A percentile compares a stretch with the other conserved stretches of the same genome.
Evolutionary conservation across 305 asterid species (phyloP).

Genomic region (Andrographis paniculata): DNA sequence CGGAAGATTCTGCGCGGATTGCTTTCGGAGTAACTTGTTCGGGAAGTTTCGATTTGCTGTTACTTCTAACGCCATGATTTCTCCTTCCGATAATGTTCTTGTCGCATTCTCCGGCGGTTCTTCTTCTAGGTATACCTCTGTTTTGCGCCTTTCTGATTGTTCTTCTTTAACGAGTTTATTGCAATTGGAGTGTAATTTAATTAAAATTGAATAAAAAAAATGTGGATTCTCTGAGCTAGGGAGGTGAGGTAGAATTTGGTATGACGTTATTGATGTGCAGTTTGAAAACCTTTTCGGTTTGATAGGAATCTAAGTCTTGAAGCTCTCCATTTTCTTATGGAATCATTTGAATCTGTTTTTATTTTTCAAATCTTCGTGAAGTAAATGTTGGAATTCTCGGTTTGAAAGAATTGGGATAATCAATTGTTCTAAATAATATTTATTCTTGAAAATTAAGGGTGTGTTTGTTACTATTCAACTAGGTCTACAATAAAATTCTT

Average conservation of each 20-base stretch:
- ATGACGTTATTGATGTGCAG: no score
- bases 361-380: background rate
- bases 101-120: conserved; percentile 89
- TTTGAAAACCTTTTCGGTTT: background rate
- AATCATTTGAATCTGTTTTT: background rate
- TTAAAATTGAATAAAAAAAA: no score
- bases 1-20: conserved; percentile 56
- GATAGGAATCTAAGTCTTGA: background rate
- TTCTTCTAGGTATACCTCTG: conserved; percentile 55
- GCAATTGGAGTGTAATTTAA: no score
- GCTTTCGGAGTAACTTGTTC: conserved; percentile 64
- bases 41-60: conserved; percentile 83
- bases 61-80: conserved; percentile 75
- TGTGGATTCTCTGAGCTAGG: conserved; percentile 14
- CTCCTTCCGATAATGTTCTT: conserved; percentile 73
- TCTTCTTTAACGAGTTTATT: no score
- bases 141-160: background rate
- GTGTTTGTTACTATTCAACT: background rate
- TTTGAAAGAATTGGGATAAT: no score
- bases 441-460: no score
- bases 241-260: conserved; percentile 8
- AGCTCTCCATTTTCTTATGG: background rate
- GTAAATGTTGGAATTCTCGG: no score
- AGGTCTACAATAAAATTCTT: background rate
- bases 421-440: no score